A percentile compares a stretch with the other conserved stretches of the same genome.
Evolutionary conservation across 129 eudicot species (phyloP).

Genomic region (Lactuca sativa): DNA sequence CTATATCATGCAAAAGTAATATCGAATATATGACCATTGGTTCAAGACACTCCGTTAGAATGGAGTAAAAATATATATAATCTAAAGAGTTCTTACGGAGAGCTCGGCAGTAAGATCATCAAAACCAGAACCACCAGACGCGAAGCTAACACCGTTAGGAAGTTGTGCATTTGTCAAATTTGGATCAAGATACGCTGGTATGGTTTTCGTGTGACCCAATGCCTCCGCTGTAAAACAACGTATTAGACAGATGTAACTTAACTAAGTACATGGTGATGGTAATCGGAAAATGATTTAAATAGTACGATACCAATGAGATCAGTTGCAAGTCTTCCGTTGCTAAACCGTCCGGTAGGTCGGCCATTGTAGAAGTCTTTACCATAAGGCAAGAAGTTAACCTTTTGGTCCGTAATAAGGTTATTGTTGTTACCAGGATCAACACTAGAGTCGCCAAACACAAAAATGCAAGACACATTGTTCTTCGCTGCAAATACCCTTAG

Average conservation of each 20-base stretch:
- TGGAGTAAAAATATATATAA: background rate
- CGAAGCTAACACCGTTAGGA: slow-evolving; percentile 53
- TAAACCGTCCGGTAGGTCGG: slow-evolving; percentile 35
- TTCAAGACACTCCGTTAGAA: background rate
- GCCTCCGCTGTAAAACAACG: slow-evolving; percentile 39
- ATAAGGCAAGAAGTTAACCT: slow-evolving; percentile 37
- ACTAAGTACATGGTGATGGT: background rate
- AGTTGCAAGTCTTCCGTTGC: slow-evolving; percentile 38
- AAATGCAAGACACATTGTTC: slow-evolving; percentile 35
- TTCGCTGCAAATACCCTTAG: slow-evolving; percentile 32
- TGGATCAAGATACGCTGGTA: slow-evolving; percentile 50
- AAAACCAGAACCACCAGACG: slow-evolving; percentile 52
- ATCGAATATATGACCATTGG: background rate
- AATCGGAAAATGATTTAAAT: background rate
- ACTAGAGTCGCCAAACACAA: slow-evolving; percentile 37
- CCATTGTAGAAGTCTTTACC: slow-evolving; percentile 34
- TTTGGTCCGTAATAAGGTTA: slow-evolving; percentile 35
- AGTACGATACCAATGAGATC: slow-evolving; percentile 32
- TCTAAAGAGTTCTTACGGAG: slow-evolving; percentile 29
- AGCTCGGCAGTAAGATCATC: slow-evolving; percentile 51
- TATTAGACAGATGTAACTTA: background rate
- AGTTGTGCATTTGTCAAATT: slow-evolving; percentile 33
- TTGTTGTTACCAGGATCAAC: slow-evolving; percentile 44
- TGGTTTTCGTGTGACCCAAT: slow-evolving; percentile 36
- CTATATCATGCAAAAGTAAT: slow-evolving; percentile 27